Conservation (phyloP, 2,329 filamentous ascomycete species). For the Grosmannia clavigera region DNA sequence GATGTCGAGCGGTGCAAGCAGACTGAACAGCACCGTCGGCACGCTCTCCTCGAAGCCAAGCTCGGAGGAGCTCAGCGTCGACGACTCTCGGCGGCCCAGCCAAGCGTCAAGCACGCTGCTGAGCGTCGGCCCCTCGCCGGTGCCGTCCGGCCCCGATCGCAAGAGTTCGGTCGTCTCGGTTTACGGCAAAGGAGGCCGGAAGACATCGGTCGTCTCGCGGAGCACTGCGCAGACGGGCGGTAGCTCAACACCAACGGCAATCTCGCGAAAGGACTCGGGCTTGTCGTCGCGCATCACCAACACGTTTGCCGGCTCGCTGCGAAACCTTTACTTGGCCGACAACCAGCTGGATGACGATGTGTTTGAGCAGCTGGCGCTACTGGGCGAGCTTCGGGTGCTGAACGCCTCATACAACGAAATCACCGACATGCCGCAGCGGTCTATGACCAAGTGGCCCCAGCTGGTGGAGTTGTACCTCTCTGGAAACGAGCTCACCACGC, state of each 20-base stretch:
- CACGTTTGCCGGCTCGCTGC: conserved; percentile 79
- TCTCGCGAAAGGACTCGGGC: conserved; percentile 74
- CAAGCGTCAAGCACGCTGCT: conserved; percentile 68
- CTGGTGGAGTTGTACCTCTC: conserved; percentile 88
- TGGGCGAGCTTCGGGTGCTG: conserved; percentile 73
- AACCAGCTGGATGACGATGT: conserved; percentile 91
- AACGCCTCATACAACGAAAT: conserved; percentile 94
- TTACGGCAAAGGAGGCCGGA: conserved; percentile 66
- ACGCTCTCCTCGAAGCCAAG: conserved; percentile 50
- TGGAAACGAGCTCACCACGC: conserved; percentile 81
- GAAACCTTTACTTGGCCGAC: conserved; percentile 79
- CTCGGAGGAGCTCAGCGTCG: conserved; percentile 59
- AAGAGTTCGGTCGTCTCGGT: conserved; percentile 80
- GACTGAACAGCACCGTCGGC: conserved; percentile 25
- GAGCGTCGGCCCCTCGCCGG: conserved; percentile 64
- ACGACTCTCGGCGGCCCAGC: conserved; percentile 60
- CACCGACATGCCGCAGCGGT: conserved; percentile 79
- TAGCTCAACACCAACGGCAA: conserved; percentile 39
- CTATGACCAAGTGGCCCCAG: conserved; percentile 80
- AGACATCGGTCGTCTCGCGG: conserved; percentile 71
- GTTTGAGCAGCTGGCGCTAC: conserved; percentile 76
- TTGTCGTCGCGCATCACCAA: conserved; percentile 66
- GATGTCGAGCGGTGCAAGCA: conserved; percentile 22
- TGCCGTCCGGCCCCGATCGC: conserved; percentile 44
- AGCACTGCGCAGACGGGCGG: conserved; percentile 33